Evolutionary conservation across 2,329 filamentous ascomycete genomes (phyloP).

Genomic region (Penicillium verrucosum): DNA sequence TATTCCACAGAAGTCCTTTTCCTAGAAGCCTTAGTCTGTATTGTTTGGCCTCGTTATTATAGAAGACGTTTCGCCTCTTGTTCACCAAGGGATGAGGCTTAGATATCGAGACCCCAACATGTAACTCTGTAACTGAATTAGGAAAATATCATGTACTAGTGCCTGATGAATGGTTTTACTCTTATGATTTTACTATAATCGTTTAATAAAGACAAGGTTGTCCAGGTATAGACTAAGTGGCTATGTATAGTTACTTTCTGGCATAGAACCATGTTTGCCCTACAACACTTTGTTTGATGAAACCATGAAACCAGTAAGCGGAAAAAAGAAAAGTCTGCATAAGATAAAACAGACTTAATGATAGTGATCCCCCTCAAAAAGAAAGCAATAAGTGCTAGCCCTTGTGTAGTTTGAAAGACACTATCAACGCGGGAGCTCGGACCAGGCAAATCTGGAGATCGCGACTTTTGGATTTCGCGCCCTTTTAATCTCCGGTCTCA

Average conservation of each 20-base stretch:
- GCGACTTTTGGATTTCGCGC: slow-evolving; percentile 35
- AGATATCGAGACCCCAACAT: not conserved
- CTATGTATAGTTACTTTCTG: not conserved
- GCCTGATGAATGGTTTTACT: not conserved
- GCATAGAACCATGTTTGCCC: not conserved
- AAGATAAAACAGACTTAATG: not conserved
- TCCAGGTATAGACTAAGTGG: not conserved
- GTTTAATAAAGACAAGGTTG: not conserved
- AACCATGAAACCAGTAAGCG: not conserved
- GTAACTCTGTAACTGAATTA: not conserved
- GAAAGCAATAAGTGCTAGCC: not conserved
- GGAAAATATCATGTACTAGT: not conserved
- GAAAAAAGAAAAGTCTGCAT: not conserved
- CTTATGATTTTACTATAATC: too few species aligned
- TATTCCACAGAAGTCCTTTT: not conserved
- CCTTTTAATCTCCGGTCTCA: slow-evolving; percentile 15
- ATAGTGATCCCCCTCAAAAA: not conserved
- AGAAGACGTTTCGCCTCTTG: not conserved
- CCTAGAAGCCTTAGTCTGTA: not conserved
- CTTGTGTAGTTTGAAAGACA: slow-evolving; percentile 1
- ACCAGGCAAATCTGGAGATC: slow-evolving; percentile 36
- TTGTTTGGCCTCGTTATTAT: not conserved
- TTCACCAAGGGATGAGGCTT: not conserved
- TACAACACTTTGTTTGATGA: not conserved
- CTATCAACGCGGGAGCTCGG: slow-evolving; percentile 32